Percentiles rank a stretch among this genome's conserved stretches.
Conservation (phyloP, 176 grass and related monocot genomes). For the Cymbopogon citratus region DNA sequence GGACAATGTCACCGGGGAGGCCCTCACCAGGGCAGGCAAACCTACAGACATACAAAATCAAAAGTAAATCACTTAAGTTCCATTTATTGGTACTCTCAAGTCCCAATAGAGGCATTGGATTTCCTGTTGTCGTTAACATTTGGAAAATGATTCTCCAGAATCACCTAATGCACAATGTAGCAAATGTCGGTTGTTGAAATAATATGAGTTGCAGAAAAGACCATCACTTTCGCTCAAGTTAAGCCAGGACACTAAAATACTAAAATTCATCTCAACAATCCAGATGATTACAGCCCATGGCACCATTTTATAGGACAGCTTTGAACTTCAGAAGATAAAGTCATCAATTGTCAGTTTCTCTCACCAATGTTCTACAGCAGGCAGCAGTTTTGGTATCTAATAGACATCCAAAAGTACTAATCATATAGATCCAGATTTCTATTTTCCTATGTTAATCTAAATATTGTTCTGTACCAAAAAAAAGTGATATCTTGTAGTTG, state of each 20-base stretch:
- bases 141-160: background rate
- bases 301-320: background rate
- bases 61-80: background rate
- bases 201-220: background rate
- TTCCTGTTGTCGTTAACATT: background rate
- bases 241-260: background rate
- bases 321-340: background rate
- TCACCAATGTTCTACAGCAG: background rate
- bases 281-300: background rate
- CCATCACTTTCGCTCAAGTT: background rate
- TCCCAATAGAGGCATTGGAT: background rate
- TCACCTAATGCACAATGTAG: background rate
- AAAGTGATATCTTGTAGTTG: background rate
- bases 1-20: slow-evolving; percentile 75
- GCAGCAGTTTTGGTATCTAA: background rate
- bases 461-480: background rate
- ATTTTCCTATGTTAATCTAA: background rate
- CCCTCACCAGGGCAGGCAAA: slow-evolving; percentile 90
- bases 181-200: slow-evolving; percentile 8
- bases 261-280: background rate
- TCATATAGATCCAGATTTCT: background rate
- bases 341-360: background rate
- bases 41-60: slow-evolving; percentile 33
- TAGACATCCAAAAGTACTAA: background rate
- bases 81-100: background rate